These are phyloP conservation scores for Talaromyces stipitatus DNA, from an alignment of 495 filamentous ascomycete genomes.

Conservation along the genomic window DNA sequence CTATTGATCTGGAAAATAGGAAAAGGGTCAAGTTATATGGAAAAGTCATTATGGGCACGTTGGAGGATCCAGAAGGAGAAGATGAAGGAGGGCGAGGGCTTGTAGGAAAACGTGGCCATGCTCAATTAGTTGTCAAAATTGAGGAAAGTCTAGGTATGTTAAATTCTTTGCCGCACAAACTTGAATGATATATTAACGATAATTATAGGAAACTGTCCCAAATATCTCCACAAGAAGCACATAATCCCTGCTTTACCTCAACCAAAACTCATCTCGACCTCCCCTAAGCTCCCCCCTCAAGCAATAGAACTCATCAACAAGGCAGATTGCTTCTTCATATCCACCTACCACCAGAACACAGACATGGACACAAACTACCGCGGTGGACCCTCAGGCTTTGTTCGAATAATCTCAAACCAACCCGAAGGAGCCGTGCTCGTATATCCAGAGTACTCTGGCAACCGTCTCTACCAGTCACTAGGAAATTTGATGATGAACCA, in stretches of 20 bases:
- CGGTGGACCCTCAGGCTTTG: slow-evolving; percentile 67
- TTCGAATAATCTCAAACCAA: slow-evolving; percentile 51
- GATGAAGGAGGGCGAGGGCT: slow-evolving; percentile 12
- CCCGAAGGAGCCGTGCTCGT: slow-evolving; percentile 42
- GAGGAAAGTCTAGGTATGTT: slow-evolving; percentile 56
- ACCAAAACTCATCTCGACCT: slow-evolving; percentile 44
- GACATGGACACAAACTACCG: slow-evolving; percentile 85
- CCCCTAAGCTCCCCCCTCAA: slow-evolving; percentile 27
- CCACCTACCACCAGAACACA: slow-evolving; percentile 47
- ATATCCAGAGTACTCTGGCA: slow-evolving; percentile 77
- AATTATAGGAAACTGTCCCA: slow-evolving; percentile 64
- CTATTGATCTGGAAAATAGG: slow-evolving; percentile 59
- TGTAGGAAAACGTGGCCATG: slow-evolving; percentile 30
- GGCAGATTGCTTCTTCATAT: slow-evolving; percentile 72
- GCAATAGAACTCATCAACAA: slow-evolving; percentile 53
- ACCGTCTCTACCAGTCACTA: slow-evolving; percentile 73
- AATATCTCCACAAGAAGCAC: slow-evolving; percentile 70
- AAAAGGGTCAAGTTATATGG: slow-evolving; percentile 63
- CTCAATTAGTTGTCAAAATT: slow-evolving; percentile 60
- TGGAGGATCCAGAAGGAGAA: slow-evolving; percentile 23
- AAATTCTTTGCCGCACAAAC: not conserved
- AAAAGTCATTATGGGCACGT: slow-evolving; percentile 49
- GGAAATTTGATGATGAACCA: slow-evolving; percentile 66
- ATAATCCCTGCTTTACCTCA: slow-evolving; percentile 45
- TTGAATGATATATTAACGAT: slow-evolving; percentile 4